Conservation (phyloP, 78 protist genomes). For the Cavenderia fasciculata region DNA sequence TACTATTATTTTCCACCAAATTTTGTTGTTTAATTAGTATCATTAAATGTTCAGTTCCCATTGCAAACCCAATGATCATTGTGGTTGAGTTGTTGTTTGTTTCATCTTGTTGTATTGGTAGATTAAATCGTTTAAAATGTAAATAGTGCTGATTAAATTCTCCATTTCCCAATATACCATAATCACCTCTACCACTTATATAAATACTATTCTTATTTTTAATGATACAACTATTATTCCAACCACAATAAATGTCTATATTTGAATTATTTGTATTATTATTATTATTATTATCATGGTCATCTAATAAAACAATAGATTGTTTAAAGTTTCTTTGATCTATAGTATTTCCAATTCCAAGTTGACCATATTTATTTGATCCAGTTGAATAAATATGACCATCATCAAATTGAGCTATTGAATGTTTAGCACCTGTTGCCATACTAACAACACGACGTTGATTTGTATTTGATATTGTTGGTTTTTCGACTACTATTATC, state of each 20-base stretch:
- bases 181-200: conserved; percentile 59
- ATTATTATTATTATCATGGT: background rate
- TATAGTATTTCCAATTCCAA: conserved; percentile 8
- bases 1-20: background rate
- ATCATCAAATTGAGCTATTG: background rate
- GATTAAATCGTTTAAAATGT: background rate
- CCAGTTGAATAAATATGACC: conserved; percentile 1
- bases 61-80: conserved; percentile 22
- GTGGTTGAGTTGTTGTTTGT: no score
- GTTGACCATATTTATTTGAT: conserved; percentile 36
- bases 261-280: background rate
- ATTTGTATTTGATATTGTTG: background rate
- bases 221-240: conserved; percentile 61
- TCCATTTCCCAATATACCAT: conserved; percentile 47
- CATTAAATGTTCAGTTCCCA: conserved; percentile 53
- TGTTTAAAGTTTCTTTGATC: background rate
- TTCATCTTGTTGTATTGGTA: background rate
- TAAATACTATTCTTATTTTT: background rate
- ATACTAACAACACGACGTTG: background rate
- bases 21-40: no score
- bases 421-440: conserved; percentile 51
- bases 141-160: background rate
- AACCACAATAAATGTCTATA: conserved; percentile 49
- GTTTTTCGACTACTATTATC: no score
- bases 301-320: background rate